Conservation (phyloP, 108 stramenopile species). For the Cyclotella choctawhatcheeana region DNA sequence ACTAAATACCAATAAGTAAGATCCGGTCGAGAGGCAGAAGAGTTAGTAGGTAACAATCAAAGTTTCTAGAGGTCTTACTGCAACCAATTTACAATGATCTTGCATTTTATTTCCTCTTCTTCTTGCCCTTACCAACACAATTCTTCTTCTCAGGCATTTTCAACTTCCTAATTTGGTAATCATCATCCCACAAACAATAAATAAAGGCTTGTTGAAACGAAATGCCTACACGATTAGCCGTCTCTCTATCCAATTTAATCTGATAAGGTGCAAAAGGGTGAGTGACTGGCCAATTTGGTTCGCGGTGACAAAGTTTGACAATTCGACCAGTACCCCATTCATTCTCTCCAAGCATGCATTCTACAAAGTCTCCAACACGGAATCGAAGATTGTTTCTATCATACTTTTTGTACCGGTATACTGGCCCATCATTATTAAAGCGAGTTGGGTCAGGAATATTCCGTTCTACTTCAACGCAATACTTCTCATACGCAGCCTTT, state of each 20-base stretch:
- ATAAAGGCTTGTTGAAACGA: constrained; percentile 19
- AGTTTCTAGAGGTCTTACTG: too few relatives aligned
- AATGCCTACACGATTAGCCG: constrained; percentile 23
- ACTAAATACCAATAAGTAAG: too few relatives aligned
- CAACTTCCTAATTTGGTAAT: not conserved
- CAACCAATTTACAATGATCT: too few relatives aligned
- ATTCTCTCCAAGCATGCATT: constrained; percentile 25
- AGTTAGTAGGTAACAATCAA: too few relatives aligned
- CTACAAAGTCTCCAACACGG: constrained; percentile 16
- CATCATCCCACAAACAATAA: constrained; percentile 22
- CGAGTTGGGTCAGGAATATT: not conserved
- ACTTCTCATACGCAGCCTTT: constrained; percentile 20
- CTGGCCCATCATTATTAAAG: not conserved
- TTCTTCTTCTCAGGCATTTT: not conserved
- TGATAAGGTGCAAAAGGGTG: constrained; percentile 28
- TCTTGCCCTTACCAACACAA: not conserved
- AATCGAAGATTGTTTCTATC: constrained; percentile 16
- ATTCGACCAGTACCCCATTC: constrained; percentile 24
- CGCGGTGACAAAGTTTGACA: constrained; percentile 19
- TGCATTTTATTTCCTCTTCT: too few relatives aligned
- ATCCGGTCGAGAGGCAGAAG: too few relatives aligned
- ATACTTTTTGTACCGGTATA: not conserved
- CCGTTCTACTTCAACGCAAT: constrained; percentile 10
- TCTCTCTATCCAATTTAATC: constrained; percentile 27
- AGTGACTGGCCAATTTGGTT: constrained; percentile 5